A percentile compares a stretch with the other conserved stretches of the same genome.
Evolutionary conservation across 106 monocot genomes (phyloP).

Genomic region (Dendrobium officinale): DNA sequence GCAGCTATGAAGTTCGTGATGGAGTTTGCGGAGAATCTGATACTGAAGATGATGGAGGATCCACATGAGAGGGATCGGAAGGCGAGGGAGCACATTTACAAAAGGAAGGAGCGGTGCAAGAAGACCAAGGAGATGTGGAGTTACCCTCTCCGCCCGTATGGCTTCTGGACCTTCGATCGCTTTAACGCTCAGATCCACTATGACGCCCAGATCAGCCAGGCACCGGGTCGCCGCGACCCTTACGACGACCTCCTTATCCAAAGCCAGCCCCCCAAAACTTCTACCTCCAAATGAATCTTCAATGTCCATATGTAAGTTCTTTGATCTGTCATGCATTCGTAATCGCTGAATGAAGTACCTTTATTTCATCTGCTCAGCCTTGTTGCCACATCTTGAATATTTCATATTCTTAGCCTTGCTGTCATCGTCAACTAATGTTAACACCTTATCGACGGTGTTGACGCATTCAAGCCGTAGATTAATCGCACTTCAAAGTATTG

Average conservation of each 20-base stretch:
- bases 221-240: slow-evolving; percentile 83
- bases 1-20: slow-evolving; percentile 70
- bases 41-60: slow-evolving; percentile 83
- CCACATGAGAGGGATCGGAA: slow-evolving; percentile 59
- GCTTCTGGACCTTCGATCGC: slow-evolving; percentile 97
- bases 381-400: no score
- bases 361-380: no score
- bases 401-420: no score
- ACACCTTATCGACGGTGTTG: no score
- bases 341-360: no score
- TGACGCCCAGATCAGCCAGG: slow-evolving; percentile 74
- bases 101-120: slow-evolving; percentile 57
- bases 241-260: slow-evolving; percentile 75
- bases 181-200: slow-evolving; percentile 75
- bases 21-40: slow-evolving; percentile 95
- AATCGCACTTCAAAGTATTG: no score
- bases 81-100: slow-evolving; percentile 59
- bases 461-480: no score
- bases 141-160: slow-evolving; percentile 87
- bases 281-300: background rate
- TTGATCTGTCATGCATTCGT: background rate
- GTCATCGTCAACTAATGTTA: no score
- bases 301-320: background rate
- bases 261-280: slow-evolving; percentile 14
- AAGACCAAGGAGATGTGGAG: slow-evolving; percentile 83